Percentiles rank a stretch among this genome's conserved stretches.
phyloP scores from a whole-genome alignment of 1,284 basidiomycete species.

The Lignosus rhinocerotis region DNA sequence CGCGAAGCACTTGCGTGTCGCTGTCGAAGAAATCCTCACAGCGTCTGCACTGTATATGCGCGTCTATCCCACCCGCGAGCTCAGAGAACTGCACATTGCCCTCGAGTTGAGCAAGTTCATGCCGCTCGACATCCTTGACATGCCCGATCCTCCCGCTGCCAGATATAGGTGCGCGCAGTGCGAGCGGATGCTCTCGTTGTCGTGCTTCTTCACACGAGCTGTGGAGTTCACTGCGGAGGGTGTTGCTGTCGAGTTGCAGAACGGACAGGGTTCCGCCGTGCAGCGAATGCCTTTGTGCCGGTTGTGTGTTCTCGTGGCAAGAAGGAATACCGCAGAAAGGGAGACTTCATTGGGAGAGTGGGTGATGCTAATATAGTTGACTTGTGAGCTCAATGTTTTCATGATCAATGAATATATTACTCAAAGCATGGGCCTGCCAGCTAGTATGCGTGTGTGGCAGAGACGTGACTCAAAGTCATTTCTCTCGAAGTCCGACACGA shows the following conservation, averaged over 20 bases:
- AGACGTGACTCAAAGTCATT: no score
- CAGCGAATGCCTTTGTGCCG: conserved; percentile 1
- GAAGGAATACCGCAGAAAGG: not conserved
- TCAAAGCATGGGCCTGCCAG: no score
- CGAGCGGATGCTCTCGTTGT: conserved; percentile 5
- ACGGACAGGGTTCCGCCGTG: not conserved
- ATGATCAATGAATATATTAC: not conserved
- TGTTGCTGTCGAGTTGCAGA: not conserved
- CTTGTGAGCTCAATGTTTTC: not conserved
- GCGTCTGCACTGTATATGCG: not conserved
- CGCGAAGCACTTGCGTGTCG: conserved; percentile 28
- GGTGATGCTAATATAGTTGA: not conserved
- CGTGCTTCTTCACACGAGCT: conserved; percentile 1
- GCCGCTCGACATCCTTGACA: conserved; percentile 3
- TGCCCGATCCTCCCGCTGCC: not conserved
- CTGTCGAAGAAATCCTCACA: not conserved
- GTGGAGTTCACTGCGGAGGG: not conserved
- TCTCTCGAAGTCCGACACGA: no score
- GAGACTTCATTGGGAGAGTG: not conserved
- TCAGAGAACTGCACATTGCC: conserved; percentile 1
- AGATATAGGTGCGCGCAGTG: conserved; percentile 1
- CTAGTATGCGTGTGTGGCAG: no score
- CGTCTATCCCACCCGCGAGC: conserved; percentile 9
- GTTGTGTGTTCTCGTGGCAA: conserved; percentile 4
- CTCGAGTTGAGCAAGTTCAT: conserved; percentile 5